Evolutionary conservation across 129 eudicot genomes (phyloP), one percentile per base, ranked within the genome.

Genomic region (Calendula officinalis): DNA sequence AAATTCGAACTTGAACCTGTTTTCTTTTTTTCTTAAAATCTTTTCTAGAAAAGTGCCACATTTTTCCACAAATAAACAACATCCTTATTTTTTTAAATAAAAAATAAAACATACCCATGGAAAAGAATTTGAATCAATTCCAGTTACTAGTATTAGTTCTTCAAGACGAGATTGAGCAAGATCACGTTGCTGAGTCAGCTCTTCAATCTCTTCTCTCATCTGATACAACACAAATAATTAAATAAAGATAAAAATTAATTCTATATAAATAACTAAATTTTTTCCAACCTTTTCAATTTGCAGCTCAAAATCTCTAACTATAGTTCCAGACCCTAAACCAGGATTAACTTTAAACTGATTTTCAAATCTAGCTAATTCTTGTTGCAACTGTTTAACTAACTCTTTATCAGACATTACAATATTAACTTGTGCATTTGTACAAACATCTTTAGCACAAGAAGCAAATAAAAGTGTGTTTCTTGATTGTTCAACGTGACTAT

Each of bases 401-500:
- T 87, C 94, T 69, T 87, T 91, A 62, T 91, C 95, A 12, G 95
- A 86, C 82, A 84, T 84, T 43, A 87, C 94, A 3, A 91, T 84
- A 58, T 91, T 91, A 56, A 87, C 98, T 70, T 87, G 90, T 17
- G 90, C 96, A 70, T 81, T 91, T 13, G 88, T 85, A 56, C 69
- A 74, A 36, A 91, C 96, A 52, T 91, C 81, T 69, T 91, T 91
- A 37, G 96, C 98, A 60, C 98, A 91, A 33, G 77, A 80, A 50
- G 91, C 98, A 36, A 91, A 91, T 22, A 82, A 65, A 56, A 91
- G 95, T 8, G 94, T 91, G 80, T 91, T 91, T 77, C 91, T 82
- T 7, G 98, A 91, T 70, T 91, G 96, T 70, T 91, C 96, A 43
- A 88, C 78, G 32, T 87, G 96, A 70, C 82, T 78, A 63, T 79